A percentile compares a stretch with the other conserved stretches of the same genome.
Evolutionary conservation across 2,329 filamentous ascomycete genomes (phyloP).

Genomic region (Exophiala xenobiotica): DNA sequence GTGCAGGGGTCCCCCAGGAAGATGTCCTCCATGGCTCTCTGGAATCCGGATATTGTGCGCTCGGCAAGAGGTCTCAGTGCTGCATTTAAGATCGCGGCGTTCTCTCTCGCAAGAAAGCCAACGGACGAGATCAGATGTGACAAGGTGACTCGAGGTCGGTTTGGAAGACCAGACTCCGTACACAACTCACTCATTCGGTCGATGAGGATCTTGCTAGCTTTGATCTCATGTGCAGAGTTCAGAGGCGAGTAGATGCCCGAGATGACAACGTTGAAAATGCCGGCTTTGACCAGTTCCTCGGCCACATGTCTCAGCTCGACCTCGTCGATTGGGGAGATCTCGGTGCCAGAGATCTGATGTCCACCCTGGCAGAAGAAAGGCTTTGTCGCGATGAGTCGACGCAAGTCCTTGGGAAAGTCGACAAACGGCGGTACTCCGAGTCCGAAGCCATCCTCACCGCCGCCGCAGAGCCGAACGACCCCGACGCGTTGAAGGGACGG

Average conservation of each 20-base stretch:
- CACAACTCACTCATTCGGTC: conserved; percentile 43
- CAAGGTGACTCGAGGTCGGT: conserved; percentile 39
- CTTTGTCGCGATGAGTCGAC: conserved; percentile 5
- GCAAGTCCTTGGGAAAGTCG: conserved; percentile 49
- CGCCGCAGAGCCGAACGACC: conserved; percentile 19
- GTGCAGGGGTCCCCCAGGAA: conserved; percentile 38
- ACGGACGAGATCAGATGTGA: conserved; percentile 42
- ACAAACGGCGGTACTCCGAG: conserved; percentile 45
- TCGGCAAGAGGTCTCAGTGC: conserved; percentile 34
- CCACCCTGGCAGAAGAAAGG: conserved; percentile 19
- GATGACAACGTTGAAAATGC: conserved; percentile 43
- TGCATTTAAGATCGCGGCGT: conserved; percentile 64
- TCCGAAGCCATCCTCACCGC: conserved; percentile 17
- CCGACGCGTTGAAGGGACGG: conserved; percentile 15
- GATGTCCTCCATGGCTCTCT: conserved; percentile 19
- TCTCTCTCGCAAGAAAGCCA: conserved; percentile 60
- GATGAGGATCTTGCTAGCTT: conserved; percentile 29
- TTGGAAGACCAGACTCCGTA: conserved; percentile 33
- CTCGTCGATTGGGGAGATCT: conserved; percentile 17
- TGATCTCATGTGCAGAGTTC: conserved; percentile 39
- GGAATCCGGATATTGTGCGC: conserved; percentile 16
- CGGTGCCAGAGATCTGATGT: conserved; percentile 16
- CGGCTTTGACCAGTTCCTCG: conserved; percentile 36
- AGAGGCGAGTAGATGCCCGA: conserved; percentile 50
- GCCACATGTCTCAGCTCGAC: conserved; percentile 7